Evolutionary conservation across 441 rosid species (phyloP).

Genomic region (Populus tomentosa): DNA sequence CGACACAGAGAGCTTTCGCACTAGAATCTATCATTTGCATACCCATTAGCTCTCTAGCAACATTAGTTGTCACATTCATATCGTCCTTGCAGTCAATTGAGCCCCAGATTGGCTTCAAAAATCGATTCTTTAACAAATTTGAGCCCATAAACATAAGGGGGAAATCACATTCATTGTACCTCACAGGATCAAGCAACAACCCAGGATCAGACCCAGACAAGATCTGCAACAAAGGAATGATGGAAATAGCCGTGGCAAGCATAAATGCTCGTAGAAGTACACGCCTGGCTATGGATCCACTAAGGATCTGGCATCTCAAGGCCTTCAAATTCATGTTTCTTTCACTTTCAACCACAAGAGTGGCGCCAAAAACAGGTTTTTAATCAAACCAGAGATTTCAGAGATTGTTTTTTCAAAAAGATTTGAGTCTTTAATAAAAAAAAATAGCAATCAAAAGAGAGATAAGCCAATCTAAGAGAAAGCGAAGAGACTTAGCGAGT

Average conservation of each 20-base stretch:
- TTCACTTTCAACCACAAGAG: conserved; percentile 3
- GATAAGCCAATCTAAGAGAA: conserved; percentile 19
- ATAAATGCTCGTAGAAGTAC: conserved; percentile 42
- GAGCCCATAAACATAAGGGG: conserved; percentile 17
- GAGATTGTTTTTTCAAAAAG: conserved; percentile 13
- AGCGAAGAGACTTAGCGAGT: conserved; percentile 42
- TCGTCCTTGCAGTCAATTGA: conserved; percentile 34
- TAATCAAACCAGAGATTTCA: conserved; percentile 12
- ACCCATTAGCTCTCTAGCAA: conserved; percentile 45
- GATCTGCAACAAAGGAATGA: conserved; percentile 35
- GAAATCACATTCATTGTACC: conserved; percentile 14
- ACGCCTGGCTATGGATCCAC: conserved; percentile 39
- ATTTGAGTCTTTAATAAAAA: not conserved
- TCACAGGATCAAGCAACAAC: conserved; percentile 15
- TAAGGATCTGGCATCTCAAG: conserved; percentile 27
- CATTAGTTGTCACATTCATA: conserved; percentile 38
- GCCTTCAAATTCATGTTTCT: conserved; percentile 48
- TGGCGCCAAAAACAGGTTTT: conserved; percentile 12
- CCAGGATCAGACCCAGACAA: conserved; percentile 31
- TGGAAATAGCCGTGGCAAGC: conserved; percentile 39
- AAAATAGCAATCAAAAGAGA: conserved; percentile 12
- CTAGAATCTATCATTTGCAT: conserved; percentile 38
- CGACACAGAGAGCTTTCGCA: conserved; percentile 57
- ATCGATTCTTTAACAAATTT: conserved; percentile 22
- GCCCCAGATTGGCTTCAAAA: conserved; percentile 42